Base-by-base conservation (phyloP, 2,329 filamentous ascomycete genomes). In the Aschersonia sp. region DNA sequence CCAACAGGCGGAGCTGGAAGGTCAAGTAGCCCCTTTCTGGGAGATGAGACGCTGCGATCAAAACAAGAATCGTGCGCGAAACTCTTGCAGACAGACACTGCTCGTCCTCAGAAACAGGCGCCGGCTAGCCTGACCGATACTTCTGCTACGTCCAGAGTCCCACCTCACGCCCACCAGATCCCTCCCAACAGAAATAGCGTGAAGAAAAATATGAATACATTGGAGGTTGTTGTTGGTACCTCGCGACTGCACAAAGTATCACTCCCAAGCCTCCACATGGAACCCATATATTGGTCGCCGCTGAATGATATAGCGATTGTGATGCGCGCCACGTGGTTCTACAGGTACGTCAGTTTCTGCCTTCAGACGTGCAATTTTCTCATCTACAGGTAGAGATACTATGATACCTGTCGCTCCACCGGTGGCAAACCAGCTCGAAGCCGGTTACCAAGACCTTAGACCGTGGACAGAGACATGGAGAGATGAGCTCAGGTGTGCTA, bases 271-370 rank as follows among this genome's bases (percentile, higher is more conserved):
- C 67, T 94, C 35, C 75, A 86, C 58, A 94, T 98, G 88, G 87
- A 89, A 62, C 92, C 92, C 0, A 96, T 97, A 50, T 98, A 98
- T 61, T 98, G 92, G 92, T 89, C 84, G 14, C 90, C 92, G 6
- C 76, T 97, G 33, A 88, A 94, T 57, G 92, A 97, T 58, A 77
- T 94, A 33, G 83, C 87, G 6, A 72, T 81, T 37, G 88, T 97
- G 2, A 74, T 84, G 49, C 76, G 92, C 54, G 88, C 85, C 1
- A 97, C 90, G 0, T 98, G 92, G 92, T 98, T 98, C 62, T 97
- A 97, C 64, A 85, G 84, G 67, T 75, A 59, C 49, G 62, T 52
- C 2, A 6, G 40, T 9, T 2, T 22, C 33, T 12, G 2, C 42
- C 30, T 31, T n/a, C 22, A n/a, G 5, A 7, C 6, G 10, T 11